phyloP scores from a whole-genome alignment of 2,329 filamentous ascomycete genomes.

The Neonectria hederae region DNA sequence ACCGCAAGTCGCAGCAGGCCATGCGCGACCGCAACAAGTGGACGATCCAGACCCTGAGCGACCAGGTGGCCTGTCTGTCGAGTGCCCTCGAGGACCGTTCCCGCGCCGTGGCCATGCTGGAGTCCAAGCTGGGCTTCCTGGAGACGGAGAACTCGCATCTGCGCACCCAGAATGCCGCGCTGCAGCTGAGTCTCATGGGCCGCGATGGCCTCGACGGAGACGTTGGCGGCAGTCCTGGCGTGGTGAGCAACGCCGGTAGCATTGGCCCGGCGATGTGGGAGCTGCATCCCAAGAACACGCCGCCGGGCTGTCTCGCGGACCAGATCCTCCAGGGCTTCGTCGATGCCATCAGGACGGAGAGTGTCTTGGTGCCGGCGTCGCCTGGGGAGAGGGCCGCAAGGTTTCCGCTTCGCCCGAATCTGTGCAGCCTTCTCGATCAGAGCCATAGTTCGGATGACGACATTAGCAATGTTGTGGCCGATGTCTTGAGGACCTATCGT shows the following conservation, averaged over 20 bases:
- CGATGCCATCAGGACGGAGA: conserved; percentile 31
- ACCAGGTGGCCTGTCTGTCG: conserved; percentile 43
- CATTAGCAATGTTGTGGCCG: conserved; percentile 46
- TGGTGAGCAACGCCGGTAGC: conserved; percentile 20
- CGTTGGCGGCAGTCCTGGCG: conserved; percentile 16
- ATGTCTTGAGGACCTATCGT: conserved; percentile 43
- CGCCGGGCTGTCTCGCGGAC: conserved; percentile 40
- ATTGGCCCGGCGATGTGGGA: conserved; percentile 35
- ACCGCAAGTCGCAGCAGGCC: conserved; percentile 47
- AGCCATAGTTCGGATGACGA: conserved; percentile 39
- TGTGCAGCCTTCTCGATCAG: conserved; percentile 39
- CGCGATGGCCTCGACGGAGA: conserved; percentile 19
- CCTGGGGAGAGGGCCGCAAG: conserved; percentile 21
- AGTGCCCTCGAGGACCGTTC: conserved; percentile 37
- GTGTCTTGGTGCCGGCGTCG: conserved; percentile 10
- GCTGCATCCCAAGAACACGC: conserved; percentile 36
- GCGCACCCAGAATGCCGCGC: conserved; percentile 43
- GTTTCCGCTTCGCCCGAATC: conserved; percentile 38
- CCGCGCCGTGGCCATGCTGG: conserved; percentile 29
- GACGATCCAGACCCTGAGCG: conserved; percentile 42
- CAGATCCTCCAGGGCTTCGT: conserved; percentile 44
- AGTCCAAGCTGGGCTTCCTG: conserved; percentile 34
- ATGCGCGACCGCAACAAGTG: conserved; percentile 47
- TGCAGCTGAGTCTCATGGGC: conserved; percentile 43
- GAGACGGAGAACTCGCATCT: conserved; percentile 44